These are phyloP conservation scores for Fusarium sp. DNA, from an alignment of 2,329 filamentous ascomycete species.

Conservation along the genomic window DNA sequence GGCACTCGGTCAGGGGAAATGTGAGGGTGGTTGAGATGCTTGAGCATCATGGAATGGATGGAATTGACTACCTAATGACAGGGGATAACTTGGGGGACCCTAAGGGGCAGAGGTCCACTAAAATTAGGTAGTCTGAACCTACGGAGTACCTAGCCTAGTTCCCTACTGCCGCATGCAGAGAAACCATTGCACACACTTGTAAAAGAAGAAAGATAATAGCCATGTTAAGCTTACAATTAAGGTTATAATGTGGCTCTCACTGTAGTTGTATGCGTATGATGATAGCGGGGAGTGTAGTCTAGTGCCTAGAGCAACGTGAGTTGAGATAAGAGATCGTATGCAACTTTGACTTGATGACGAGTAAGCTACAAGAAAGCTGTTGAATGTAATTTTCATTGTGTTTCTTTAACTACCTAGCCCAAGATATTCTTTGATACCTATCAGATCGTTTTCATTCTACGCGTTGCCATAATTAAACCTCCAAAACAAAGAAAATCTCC, in stretches of 20 bases:
- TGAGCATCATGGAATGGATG: conserved; percentile 18
- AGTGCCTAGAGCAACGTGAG: too few species aligned
- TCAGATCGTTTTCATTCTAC: not conserved
- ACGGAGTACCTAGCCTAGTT: too few species aligned
- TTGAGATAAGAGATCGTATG: not conserved
- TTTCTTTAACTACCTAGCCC: not conserved
- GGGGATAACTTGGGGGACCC: conserved; percentile 16
- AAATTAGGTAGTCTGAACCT: conserved; percentile 4
- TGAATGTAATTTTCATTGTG: not conserved
- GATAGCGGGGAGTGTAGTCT: too few species aligned
- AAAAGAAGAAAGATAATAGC: not conserved
- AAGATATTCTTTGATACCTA: not conserved
- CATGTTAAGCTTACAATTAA: not conserved
- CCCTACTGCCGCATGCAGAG: conserved; percentile 4
- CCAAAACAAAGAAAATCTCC: too few species aligned
- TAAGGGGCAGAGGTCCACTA: conserved; percentile 29
- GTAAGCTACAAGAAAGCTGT: too few species aligned
- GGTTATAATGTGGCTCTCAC: not conserved
- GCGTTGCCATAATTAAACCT: too few species aligned
- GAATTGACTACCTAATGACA: not conserved
- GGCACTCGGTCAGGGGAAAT: conserved; percentile 25
- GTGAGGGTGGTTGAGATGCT: conserved; percentile 1
- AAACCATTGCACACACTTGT: not conserved
- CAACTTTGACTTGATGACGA: too few species aligned
- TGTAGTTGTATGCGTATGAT: not conserved